Evolutionary conservation across 139 green algal species (phyloP).

Genomic region (Mesostigma viride): DNA sequence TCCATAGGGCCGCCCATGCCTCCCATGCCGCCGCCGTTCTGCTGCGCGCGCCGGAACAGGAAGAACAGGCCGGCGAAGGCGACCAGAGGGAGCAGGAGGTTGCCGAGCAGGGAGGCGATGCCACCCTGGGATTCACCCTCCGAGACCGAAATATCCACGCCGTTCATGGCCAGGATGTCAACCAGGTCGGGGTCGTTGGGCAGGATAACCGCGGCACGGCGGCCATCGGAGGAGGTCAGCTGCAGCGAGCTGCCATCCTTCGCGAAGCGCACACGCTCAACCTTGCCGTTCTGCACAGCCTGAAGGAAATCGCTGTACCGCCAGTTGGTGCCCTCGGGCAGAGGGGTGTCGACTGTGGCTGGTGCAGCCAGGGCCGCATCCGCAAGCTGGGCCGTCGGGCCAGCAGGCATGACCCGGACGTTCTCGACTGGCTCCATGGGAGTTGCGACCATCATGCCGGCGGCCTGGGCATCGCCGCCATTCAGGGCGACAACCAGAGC

Average conservation of each 20-base stretch:
- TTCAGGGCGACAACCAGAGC: no score
- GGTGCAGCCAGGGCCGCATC: constrained; percentile 37
- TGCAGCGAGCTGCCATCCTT: constrained; percentile 87
- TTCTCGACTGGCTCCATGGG: no score
- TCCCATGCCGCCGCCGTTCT: constrained; percentile 31
- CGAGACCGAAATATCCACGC: constrained; percentile 82
- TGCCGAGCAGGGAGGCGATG: constrained; percentile 87
- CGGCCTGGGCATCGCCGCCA: no score
- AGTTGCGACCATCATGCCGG: no score
- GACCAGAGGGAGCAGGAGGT: constrained; percentile 96
- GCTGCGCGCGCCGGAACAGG: constrained; percentile 66
- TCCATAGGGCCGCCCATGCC: constrained; percentile 87
- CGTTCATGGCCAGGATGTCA: constrained; percentile 76
- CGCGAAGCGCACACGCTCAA: constrained; percentile 94
- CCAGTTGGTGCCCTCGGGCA: constrained; percentile 95
- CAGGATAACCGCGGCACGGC: constrained; percentile 59
- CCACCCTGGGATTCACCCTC: constrained; percentile 84
- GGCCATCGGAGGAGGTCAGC: constrained; percentile 64
- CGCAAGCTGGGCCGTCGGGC: no score
- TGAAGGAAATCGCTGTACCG: constrained; percentile 93
- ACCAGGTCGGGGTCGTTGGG: constrained; percentile 85
- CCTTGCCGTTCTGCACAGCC: constrained; percentile 80
- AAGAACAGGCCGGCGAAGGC: constrained; percentile 97
- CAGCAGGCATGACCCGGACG: no score
- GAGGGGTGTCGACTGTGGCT: constrained; percentile 27